These are phyloP conservation scores for Pichia sp. DNA, from an alignment of 1,139 yeast species.

Conservation along the genomic window DNA sequence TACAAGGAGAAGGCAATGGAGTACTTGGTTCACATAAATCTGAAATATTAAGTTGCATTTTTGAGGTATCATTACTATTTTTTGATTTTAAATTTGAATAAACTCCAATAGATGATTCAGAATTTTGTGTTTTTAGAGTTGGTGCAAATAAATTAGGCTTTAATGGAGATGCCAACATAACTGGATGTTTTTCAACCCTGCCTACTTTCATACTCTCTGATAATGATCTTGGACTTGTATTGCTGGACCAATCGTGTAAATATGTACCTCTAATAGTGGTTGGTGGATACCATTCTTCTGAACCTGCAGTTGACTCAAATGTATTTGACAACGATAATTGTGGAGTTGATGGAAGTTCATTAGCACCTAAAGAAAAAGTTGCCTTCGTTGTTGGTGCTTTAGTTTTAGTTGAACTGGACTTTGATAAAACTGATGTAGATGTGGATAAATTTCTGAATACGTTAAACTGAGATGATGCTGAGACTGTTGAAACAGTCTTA, in stretches of 20 bases:
- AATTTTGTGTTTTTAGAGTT: background rate
- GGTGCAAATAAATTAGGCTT: background rate
- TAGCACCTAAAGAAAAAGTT: background rate
- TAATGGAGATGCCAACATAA: background rate
- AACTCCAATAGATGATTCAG: background rate
- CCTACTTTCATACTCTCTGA: slow-evolving; percentile 13
- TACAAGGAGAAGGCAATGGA: slow-evolving; percentile 12
- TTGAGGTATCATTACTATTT: background rate
- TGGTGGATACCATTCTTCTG: slow-evolving; percentile 11
- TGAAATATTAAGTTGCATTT: background rate
- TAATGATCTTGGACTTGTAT: slow-evolving; percentile 12
- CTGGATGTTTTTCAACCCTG: slow-evolving; percentile 5
- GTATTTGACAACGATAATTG: slow-evolving; percentile 1
- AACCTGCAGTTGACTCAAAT: background rate
- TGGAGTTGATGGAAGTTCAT: slow-evolving; percentile 1
- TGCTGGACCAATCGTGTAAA: slow-evolving; percentile 13
- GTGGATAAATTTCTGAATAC: background rate
- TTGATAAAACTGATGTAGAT: background rate
- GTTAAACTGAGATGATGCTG: slow-evolving; percentile 4
- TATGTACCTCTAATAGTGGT: slow-evolving; percentile 10
- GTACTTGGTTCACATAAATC: slow-evolving; percentile 5
- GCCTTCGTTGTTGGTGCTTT: slow-evolving; percentile 4
- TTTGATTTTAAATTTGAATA: background rate
- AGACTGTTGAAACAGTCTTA: background rate
- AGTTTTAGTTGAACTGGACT: background rate